These are phyloP conservation scores for Rhypophila decipiens DNA, from an alignment of 495 filamentous ascomycete species.

Conservation along the genomic window DNA sequence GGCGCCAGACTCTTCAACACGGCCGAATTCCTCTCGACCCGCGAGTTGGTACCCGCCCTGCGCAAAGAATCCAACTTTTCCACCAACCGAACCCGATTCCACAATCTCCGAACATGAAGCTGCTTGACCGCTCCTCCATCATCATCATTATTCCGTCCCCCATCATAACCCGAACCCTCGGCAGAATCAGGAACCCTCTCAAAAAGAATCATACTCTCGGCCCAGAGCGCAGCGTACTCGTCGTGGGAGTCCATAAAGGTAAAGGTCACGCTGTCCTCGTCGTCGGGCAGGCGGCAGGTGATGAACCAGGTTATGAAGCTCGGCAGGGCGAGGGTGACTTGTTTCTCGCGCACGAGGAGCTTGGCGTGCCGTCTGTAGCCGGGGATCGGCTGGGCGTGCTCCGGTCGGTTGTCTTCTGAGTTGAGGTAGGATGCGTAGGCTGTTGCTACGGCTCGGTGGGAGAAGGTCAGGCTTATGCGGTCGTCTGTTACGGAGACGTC, in stretches of 20 bases:
- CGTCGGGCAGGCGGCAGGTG: conserved; percentile 28
- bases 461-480: conserved; percentile 24
- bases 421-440: conserved; percentile 24
- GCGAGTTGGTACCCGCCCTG: too few relatives aligned
- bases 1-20: too few relatives aligned
- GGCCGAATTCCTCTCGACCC: too few relatives aligned
- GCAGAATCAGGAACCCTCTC: conserved; percentile 11
- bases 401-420: conserved; percentile 13
- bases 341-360: conserved; percentile 14
- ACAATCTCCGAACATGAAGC: conserved; percentile 23
- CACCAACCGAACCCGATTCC: conserved; percentile 18
- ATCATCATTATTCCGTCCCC: conserved; percentile 3
- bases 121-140: conserved; percentile 11
- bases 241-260: conserved; percentile 18
- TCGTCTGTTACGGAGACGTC: conserved; percentile 24
- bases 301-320: conserved; percentile 29
- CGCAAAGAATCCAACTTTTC: conserved; percentile 18
- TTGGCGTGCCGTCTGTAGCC: conserved; percentile 17
- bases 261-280: conserved; percentile 28
- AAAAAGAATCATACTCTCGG: conserved; percentile 20
- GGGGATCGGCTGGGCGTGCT: conserved; percentile 8
- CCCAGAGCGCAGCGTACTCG: conserved; percentile 15
- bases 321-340: conserved; percentile 22
- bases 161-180: neutral
- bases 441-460: conserved; percentile 23